Percentiles rank a stretch among this genome's conserved stretches.
Conservation (phyloP, 306 rosid genomes). For the Cucumis sativus region DNA sequence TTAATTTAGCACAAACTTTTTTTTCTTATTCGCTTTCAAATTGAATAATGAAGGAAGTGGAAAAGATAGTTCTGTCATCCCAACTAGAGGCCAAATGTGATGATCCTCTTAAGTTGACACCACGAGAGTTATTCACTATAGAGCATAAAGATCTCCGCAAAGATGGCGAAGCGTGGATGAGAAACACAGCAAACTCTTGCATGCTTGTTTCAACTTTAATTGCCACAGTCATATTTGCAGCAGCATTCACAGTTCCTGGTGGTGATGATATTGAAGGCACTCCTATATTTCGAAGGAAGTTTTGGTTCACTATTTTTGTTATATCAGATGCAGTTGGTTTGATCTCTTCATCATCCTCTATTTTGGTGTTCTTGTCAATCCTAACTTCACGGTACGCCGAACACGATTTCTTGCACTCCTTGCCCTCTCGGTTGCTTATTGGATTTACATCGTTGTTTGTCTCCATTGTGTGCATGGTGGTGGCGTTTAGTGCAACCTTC, state of each 20-base stretch:
- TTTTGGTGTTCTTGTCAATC: background rate
- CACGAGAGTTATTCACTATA: background rate
- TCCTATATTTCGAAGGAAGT: background rate
- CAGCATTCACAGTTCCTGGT: background rate
- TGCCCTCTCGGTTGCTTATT: background rate
- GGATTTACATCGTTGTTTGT: background rate
- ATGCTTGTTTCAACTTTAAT: background rate
- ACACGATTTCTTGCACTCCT: background rate
- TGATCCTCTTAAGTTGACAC: background rate
- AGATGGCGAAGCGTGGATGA: background rate
- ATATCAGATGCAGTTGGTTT: background rate
- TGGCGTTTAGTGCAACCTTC: background rate
- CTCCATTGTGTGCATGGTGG: background rate
- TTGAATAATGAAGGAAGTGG: slow-evolving; percentile 25
- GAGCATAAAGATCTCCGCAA: background rate
- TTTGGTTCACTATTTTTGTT: background rate
- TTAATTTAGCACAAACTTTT: too few species aligned
- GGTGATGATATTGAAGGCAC: background rate
- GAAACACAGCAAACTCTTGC: background rate
- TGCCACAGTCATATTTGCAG: background rate
- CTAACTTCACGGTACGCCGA: background rate
- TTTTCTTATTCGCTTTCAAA: background rate
- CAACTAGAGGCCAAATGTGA: background rate
- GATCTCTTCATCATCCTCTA: background rate
- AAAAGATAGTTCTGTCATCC: slow-evolving; percentile 13